Conservation (phyloP, 2,329 filamentous ascomycete genomes). For the Rhinocladiella mackenziei region DNA sequence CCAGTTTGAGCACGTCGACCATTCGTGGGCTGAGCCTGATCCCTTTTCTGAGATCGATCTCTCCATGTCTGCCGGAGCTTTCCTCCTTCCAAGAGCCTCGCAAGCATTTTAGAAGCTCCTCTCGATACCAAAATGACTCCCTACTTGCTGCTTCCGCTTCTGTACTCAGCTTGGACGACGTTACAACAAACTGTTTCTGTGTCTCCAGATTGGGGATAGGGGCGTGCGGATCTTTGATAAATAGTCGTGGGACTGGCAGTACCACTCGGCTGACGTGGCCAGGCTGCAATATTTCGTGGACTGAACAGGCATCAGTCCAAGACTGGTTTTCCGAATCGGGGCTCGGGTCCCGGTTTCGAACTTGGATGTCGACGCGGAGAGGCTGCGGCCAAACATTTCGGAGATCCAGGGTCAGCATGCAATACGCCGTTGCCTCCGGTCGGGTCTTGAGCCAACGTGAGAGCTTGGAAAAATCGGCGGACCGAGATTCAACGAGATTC, state of each 20-base stretch:
- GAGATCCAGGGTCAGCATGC: constrained; percentile 75
- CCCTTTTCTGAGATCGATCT: constrained; percentile 66
- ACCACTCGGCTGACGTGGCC: constrained; percentile 68
- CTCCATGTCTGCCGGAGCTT: constrained; percentile 57
- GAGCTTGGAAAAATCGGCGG: constrained; percentile 3
- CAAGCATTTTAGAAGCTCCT: constrained; percentile 69
- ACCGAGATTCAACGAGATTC: not conserved
- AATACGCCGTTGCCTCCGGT: constrained; percentile 57
- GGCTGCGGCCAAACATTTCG: constrained; percentile 86
- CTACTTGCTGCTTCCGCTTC: constrained; percentile 72
- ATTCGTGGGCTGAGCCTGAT: constrained; percentile 68
- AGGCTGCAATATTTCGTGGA: constrained; percentile 50
- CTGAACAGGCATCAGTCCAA: constrained; percentile 30
- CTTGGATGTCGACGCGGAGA: constrained; percentile 61
- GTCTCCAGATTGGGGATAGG: constrained; percentile 73
- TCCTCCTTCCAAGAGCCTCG: constrained; percentile 67
- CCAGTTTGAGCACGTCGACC: constrained; percentile 76
- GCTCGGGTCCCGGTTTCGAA: constrained; percentile 34
- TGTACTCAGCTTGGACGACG: constrained; percentile 70
- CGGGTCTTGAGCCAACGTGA: constrained; percentile 14
- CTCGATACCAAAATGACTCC: constrained; percentile 88
- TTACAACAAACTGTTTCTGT: constrained; percentile 91
- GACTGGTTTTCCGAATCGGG: not conserved
- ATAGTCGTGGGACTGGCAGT: constrained; percentile 70
- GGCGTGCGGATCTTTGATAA: constrained; percentile 70